Percentiles rank a stretch among this genome's conserved stretches.
Conservation (phyloP, 108 stramenopile species). For the Chaetoceros tenuissimus region DNA sequence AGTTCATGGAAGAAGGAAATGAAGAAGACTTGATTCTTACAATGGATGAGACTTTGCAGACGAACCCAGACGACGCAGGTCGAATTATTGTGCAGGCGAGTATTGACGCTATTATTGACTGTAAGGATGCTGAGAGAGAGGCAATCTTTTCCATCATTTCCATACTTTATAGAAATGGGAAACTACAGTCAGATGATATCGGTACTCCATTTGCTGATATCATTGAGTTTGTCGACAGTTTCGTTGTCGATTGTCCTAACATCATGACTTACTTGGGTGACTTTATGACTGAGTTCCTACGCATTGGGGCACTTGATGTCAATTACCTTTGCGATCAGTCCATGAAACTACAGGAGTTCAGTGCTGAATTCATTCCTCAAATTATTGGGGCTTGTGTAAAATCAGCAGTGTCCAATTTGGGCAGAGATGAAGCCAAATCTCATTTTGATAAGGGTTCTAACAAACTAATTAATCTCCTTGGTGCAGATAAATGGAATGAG, state of each 20-base stretch:
- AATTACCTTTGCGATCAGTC: slow-evolving; percentile 48
- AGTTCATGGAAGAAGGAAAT: slow-evolving; percentile 57
- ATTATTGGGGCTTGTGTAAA: not conserved
- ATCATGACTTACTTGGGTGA: slow-evolving; percentile 53
- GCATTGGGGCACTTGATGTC: slow-evolving; percentile 35
- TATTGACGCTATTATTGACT: slow-evolving; percentile 48
- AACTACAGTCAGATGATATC: slow-evolving; percentile 40
- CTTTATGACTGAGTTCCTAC: slow-evolving; percentile 41
- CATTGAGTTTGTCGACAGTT: slow-evolving; percentile 68
- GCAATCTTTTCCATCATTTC: slow-evolving; percentile 47
- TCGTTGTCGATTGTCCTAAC: slow-evolving; percentile 48
- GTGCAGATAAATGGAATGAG: not conserved
- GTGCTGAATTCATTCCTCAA: not conserved
- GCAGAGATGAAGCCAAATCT: not conserved
- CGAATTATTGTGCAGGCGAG: slow-evolving; percentile 39
- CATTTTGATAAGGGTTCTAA: not conserved
- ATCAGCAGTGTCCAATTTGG: not conserved
- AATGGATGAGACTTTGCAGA: slow-evolving; percentile 51
- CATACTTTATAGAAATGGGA: slow-evolving; percentile 39
- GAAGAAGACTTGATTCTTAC: slow-evolving; percentile 54
- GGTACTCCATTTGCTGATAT: slow-evolving; percentile 32
- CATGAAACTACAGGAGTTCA: slow-evolving; percentile 9
- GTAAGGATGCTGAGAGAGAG: slow-evolving; percentile 51
- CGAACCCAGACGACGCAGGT: slow-evolving; percentile 45
- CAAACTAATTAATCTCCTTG: not conserved